Base-by-base conservation (phyloP, 1,139 yeast genomes). In the Blastobotrys ciferrii region DNA sequence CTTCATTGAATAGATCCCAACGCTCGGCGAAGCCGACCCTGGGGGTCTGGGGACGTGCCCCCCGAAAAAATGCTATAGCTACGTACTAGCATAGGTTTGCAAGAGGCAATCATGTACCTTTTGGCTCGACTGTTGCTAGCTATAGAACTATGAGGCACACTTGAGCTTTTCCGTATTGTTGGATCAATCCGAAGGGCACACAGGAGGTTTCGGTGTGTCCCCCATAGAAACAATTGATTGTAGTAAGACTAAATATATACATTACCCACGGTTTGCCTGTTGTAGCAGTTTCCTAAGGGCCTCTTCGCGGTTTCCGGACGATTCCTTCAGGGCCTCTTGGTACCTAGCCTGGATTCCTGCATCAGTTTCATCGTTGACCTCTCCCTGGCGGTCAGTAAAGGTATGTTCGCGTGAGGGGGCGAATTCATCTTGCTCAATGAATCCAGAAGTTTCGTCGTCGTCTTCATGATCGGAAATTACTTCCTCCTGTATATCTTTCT, bases 401-500 rank as follows among this genome's bases (percentile, higher is more conserved):
- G 88, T 81, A 61, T 87, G 86, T 62, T 84, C 89, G 60, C 92
- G 74, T 57, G 77, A 76, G 0, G 78, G 74, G 30, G 52, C 54
- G 39, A 57, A 57, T 42, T 59, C 61, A 32, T 62, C 66, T 25
- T 56, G 54, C 39, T 61, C 62, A 5, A 58, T 61, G 47, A 81
- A 80, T 42, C 74, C 69, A 48, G 81, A 87, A 19, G 75, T 77
- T 50, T 78, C 80, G 28, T 23, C 28, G 28, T 71, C 70, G 20
- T 74, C 76, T 53, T 80, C 84, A 37, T 74, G 70, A 62, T 87
- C 95, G 5, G 92, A 83, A 36, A 87, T 67, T 2, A 85, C 92
- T 51, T 86, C 88, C 0, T 81, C 79, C 43, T 74, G 45, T n/a
- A 56, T 43, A 11, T 30, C 45, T 30, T 45, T 33, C 32, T 45